Evolutionary conservation across 805 yeast genomes (phyloP).

Genomic region (Kregervanrija pseudodelftensis): DNA sequence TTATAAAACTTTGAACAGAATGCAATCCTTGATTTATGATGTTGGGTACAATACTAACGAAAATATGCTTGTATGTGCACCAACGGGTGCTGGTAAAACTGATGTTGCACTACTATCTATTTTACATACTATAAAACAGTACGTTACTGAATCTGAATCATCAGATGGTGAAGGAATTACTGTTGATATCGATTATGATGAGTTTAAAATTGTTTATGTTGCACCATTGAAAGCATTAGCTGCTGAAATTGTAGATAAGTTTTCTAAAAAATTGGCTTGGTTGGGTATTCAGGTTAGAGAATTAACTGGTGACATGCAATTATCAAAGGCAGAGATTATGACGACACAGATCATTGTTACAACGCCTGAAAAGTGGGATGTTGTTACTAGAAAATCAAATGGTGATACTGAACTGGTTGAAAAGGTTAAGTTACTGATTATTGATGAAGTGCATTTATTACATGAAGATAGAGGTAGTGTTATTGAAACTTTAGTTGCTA

Average conservation of each 20-base stretch:
- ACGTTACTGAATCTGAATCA: constrained; percentile 40
- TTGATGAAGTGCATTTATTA: constrained; percentile 92
- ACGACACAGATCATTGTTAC: constrained; percentile 86
- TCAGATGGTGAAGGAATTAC: constrained; percentile 38
- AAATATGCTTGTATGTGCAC: constrained; percentile 94
- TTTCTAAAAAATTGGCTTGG: constrained; percentile 70
- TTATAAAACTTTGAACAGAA: constrained; percentile 70
- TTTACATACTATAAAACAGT: constrained; percentile 71
- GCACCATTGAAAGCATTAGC: constrained; percentile 94
- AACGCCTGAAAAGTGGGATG: constrained; percentile 97
- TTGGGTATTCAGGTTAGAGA: constrained; percentile 82
- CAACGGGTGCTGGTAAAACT: constrained; percentile 97
- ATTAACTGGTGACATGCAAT: constrained; percentile 92
- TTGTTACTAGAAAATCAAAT: constrained; percentile 85
- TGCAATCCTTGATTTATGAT: constrained; percentile 87
- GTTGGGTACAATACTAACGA: constrained; percentile 91
- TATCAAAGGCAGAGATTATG: constrained; percentile 70
- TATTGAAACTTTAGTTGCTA: constrained; percentile 88
- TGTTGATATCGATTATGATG: constrained; percentile 69
- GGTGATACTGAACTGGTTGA: constrained; percentile 83
- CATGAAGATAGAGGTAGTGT: constrained; percentile 99
- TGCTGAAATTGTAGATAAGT: constrained; percentile 92
- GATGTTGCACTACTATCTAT: constrained; percentile 84
- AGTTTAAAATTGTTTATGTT: constrained; percentile 85
- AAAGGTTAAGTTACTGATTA: constrained; percentile 77